A percentile compares a stretch with the other conserved stretches of the same genome.
phyloP scores from a whole-genome alignment of 176 grass and related monocot species.

The Chloris gayana region DNA sequence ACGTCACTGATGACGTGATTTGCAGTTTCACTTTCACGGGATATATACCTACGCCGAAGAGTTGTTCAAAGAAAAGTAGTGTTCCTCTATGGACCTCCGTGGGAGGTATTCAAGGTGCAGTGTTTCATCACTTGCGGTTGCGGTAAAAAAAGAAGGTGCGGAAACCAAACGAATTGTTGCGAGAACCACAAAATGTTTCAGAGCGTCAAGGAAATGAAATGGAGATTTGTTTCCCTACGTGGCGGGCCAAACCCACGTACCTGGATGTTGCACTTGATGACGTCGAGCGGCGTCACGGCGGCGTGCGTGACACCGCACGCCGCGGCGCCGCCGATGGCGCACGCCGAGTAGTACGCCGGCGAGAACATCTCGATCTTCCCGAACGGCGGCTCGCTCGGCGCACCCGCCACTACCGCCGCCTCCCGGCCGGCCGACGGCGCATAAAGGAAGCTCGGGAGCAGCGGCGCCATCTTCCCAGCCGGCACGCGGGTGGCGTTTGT shows the following conservation, averaged over 20 bases:
- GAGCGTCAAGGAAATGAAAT: neutral
- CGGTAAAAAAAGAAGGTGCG: too few relatives aligned
- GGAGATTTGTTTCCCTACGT: neutral
- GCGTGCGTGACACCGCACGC: conserved; percentile 85
- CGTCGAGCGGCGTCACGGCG: conserved; percentile 84
- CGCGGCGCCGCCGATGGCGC: conserved; percentile 68
- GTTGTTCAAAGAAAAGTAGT: conserved; percentile 21
- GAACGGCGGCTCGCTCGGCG: conserved; percentile 74
- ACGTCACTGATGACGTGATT: neutral
- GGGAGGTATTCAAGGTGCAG: too few relatives aligned
- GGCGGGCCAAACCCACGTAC: conserved; percentile 9
- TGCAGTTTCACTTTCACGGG: too few relatives aligned
- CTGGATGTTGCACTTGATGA: conserved; percentile 98
- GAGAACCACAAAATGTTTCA: too few relatives aligned
- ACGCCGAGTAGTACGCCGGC: conserved; percentile 71
- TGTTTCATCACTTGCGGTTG: too few relatives aligned
- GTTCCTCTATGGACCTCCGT: too few relatives aligned
- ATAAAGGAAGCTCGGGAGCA: conserved; percentile 80
- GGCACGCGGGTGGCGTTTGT: neutral
- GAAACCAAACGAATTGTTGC: too few relatives aligned
- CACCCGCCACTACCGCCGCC: conserved; percentile 26
- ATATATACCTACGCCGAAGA: neutral
- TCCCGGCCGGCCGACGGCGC: neutral
- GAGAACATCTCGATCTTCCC: conserved; percentile 92
- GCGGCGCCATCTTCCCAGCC: conserved; percentile 38